Conservation (phyloP, 208 protist species). For the Borovskyia barvae region DNA sequence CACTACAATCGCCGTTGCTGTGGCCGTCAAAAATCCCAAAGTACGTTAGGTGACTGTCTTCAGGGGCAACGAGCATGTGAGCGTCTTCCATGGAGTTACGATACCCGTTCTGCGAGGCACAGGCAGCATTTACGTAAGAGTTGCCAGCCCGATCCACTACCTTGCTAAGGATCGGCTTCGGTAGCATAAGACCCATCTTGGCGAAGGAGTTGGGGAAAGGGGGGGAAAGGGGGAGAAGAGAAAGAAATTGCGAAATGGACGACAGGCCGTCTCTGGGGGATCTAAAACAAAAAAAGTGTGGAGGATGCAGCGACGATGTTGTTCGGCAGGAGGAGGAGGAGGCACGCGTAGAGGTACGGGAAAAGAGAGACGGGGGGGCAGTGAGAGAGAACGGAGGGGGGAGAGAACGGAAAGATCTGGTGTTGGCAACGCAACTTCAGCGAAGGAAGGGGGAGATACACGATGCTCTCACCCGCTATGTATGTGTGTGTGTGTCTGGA, state of each 20-base stretch:
- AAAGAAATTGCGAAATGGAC: background rate
- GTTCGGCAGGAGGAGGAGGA: background rate
- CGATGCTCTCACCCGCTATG: too few relatives aligned
- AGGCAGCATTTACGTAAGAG: conserved; percentile 43
- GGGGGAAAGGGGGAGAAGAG: background rate
- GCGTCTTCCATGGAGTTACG: conserved; percentile 90
- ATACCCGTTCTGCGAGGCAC: conserved; percentile 75
- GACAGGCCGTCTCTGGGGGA: background rate
- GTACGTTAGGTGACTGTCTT: conserved; percentile 31
- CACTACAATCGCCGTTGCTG: conserved; percentile 76
- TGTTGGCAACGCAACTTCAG: too few relatives aligned
- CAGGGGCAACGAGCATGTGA: conserved; percentile 57
- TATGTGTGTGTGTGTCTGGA: too few relatives aligned
- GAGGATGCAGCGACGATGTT: background rate
- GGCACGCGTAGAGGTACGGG: background rate
- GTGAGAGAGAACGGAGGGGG: background rate
- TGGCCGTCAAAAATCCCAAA: conserved; percentile 92
- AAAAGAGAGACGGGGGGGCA: conserved; percentile 5
- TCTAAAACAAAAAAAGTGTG: conserved; percentile 19
- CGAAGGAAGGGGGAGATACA: too few relatives aligned
- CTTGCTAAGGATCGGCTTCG: conserved; percentile 86
- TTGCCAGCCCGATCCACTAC: conserved; percentile 77
- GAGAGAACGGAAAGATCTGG: background rate
- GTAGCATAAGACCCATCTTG: conserved; percentile 76
- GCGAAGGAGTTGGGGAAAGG: background rate